A percentile compares a stretch with the other conserved stretches of the same genome.
These are phyloP conservation scores for Neofusicoccum sp. DNA, from an alignment of 2,329 filamentous ascomycete species.

Conservation along the genomic window DNA sequence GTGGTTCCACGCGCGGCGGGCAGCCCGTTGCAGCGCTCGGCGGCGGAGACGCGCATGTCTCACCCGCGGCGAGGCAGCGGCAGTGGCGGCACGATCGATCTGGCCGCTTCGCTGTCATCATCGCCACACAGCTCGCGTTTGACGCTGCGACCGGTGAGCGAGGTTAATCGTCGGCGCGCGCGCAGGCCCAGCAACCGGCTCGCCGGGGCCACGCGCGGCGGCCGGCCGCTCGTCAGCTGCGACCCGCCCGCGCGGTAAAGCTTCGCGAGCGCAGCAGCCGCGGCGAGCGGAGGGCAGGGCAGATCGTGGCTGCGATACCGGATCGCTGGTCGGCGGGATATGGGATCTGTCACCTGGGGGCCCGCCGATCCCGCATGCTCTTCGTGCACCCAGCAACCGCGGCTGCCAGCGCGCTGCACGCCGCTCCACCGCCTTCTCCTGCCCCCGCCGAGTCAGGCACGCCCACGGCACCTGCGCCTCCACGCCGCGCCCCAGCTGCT, in stretches of 20 bases:
- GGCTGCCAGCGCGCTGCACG: too few species aligned
- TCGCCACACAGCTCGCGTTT: neutral
- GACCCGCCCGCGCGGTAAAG: constrained; percentile 11
- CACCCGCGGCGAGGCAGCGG: constrained; percentile 10
- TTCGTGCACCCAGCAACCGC: neutral
- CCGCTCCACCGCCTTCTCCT: too few species aligned
- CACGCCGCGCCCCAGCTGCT: neutral
- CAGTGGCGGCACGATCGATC: constrained; percentile 17
- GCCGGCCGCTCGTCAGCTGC: neutral
- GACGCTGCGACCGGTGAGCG: neutral
- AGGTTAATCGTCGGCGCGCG: neutral
- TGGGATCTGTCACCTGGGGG: neutral
- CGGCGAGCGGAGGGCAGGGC: neutral
- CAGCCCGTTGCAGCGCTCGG: neutral
- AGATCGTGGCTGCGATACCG: constrained; percentile 4
- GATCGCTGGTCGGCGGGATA: neutral
- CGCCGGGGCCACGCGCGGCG: neutral
- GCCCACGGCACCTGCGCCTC: too few species aligned
- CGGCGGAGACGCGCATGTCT: constrained; percentile 16
- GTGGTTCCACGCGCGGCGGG: neutral
- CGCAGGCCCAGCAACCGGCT: neutral
- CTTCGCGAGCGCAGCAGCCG: neutral
- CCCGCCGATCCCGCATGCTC: neutral
- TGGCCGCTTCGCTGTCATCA: neutral
- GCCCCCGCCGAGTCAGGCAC: too few species aligned